Evolutionary conservation across 148 eudicot species (phyloP), one percentile per base, ranked within the genome.

Genomic region (Camellia lanceoleosa): DNA sequence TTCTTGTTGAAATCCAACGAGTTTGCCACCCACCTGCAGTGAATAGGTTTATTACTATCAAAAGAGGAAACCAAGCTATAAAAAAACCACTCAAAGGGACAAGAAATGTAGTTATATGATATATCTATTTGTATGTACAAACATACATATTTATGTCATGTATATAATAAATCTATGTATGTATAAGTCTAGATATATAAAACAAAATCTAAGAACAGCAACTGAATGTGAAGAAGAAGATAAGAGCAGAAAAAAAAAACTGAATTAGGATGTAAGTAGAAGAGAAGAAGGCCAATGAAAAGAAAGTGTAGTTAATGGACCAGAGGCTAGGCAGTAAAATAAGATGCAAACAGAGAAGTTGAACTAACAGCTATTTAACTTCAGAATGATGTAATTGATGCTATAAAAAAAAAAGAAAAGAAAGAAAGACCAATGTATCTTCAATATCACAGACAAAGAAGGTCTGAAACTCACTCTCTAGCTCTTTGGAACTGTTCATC

Each of bases 401-500:
- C 11, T 15, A 13, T 23, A 77, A 4, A 16, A 7, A 30, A 23
- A 52, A 30, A 5, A 10, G 66, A 10, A 58, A 1, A 44, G 5
- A 23, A 7, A 18, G 7, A 64, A 51, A 77, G 30, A 30, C 23
- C 23, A 23, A 23, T 23, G 23, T 23, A 23, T 23, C 23, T 23
- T 23, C 23, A 23, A 23, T 23, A 77, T 65, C 13, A 51, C 38
- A 77, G 49, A 49, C n/a, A 49, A 12, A 77, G 11, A 55, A 55
- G 60, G 47, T 2, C 6, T 74, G 64, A 72, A 82, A 88, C 98
- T 91, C 81, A 97, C 99, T 90, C 98, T 91, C 89, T 88, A 79
- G 99, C 99, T 84, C 86, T 94, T 83, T 94, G 95, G 78, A 97
- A 96, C 85, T 97, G 95, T 73, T 97, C 99, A 62, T 92, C 87